Percentiles rank a stretch among this genome's conserved stretches.
Evolutionary conservation across 768 basidiomycete genomes (phyloP).

Genomic region (Termitomyces sp.): DNA sequence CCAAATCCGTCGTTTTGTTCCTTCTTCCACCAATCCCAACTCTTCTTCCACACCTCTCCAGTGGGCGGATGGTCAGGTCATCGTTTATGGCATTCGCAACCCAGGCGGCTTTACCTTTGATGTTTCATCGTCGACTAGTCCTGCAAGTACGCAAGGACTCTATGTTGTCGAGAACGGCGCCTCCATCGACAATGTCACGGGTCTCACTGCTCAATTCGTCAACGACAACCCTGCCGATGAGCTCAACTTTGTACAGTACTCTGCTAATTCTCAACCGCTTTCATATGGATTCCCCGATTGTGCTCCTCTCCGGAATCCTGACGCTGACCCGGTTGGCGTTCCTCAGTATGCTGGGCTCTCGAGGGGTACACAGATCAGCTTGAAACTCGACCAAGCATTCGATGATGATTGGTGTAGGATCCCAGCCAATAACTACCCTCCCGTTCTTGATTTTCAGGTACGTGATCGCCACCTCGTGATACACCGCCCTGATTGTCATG

Average conservation of each 20-base stretch:
- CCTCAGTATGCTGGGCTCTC: conserved; percentile 29
- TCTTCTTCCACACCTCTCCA: conserved; percentile 15
- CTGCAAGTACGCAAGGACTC: conserved; percentile 15
- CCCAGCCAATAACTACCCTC: conserved; percentile 33
- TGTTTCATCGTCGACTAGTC: conserved; percentile 6
- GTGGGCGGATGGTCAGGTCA: conserved; percentile 29
- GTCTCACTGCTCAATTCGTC: conserved; percentile 34
- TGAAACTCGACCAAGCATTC: conserved; percentile 28
- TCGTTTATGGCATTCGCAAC: conserved; percentile 43
- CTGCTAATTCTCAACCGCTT: conserved; percentile 3
- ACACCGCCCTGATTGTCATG: not conserved
- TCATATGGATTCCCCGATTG: conserved; percentile 44
- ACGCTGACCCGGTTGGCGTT: conserved; percentile 36
- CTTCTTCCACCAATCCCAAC: conserved; percentile 18
- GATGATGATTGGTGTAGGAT: conserved; percentile 32
- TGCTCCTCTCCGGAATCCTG: conserved; percentile 38
- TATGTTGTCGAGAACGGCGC: conserved; percentile 42
- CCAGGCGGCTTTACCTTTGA: conserved; percentile 39
- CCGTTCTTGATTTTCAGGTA: conserved; percentile 37
- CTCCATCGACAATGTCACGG: conserved; percentile 36
- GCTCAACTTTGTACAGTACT: conserved; percentile 25
- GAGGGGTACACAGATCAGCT: conserved; percentile 35
- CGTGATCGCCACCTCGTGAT: not conserved
- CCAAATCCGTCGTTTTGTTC: too few species aligned
- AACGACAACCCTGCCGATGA: conserved; percentile 46